Base-by-base conservation (phyloP, 257 asterid genomes). In the Plectranthus barbatus region DNA sequence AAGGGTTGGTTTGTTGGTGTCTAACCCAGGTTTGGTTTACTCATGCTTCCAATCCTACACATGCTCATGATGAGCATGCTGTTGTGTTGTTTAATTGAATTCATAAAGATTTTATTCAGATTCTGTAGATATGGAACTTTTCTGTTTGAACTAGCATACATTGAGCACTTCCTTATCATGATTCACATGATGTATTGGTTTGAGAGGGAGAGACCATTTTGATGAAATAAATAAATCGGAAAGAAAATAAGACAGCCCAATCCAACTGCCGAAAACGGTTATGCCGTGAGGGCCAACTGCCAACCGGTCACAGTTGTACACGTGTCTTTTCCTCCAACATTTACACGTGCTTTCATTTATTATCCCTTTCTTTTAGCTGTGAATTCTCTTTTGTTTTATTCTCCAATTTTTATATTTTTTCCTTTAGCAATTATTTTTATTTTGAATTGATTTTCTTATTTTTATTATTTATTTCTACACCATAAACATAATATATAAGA, bases 251-350 rank as follows among this genome's bases (percentile, higher is more conserved):
- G 63, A 72, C 72, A 72, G 40, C 58, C 59, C 47, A 50, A 58
- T 72, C 72, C 77, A 72, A 66, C 77, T 59, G 77, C 77, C 77
- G 31, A 18, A 65, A 72, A 66, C 77, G 77, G 72, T 65, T 65
- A 49, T 41, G 46, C 77, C 77, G 72, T 72, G 77, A 72, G 62
- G 66, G 59, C 69, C 76, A 55, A 56, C 56, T 26, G 68, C 72
- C 72, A 49, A 44, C 72, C 7, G 47, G 48, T 56, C 56, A 18
- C 45, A 6, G 62, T 60, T 49, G 62, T 45, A 51, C 77, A 72
- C 69, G 72, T 72, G 72, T 34, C 49, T 39, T 58, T 42, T 45
- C 29, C 56, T 65, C 77, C 68, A 70, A 70, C 75, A 70, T 62
- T 40, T 18, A 45, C 75, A 70, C 70, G 50, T 62, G 64, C 72